phyloP scores from a whole-genome alignment of 1,139 yeast genomes.

The Hyphopichia wangnamkhiaoensis region DNA sequence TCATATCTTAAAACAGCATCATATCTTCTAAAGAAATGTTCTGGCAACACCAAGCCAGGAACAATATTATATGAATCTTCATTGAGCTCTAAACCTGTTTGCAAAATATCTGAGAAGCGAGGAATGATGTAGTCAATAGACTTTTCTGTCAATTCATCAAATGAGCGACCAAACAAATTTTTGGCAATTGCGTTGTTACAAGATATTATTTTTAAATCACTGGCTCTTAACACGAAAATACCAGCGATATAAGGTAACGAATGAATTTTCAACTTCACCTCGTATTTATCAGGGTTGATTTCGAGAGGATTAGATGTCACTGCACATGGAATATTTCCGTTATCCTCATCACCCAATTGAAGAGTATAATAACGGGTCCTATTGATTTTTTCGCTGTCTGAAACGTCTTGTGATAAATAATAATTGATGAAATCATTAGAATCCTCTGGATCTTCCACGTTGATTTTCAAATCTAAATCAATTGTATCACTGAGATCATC shows the following conservation, averaged over 20 bases:
- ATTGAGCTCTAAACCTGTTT: conserved; percentile 45
- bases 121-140: conserved; percentile 66
- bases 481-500: conserved; percentile 34
- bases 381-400: conserved; percentile 53
- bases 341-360: conserved; percentile 32
- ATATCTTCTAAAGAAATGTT: conserved; percentile 78
- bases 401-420: conserved; percentile 22
- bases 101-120: conserved; percentile 55
- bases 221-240: conserved; percentile 65
- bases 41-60: conserved; percentile 71
- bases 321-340: conserved; percentile 66
- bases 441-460: conserved; percentile 19
- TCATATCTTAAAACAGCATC: conserved; percentile 29
- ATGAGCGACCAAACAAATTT: conserved; percentile 70
- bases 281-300: conserved; percentile 36
- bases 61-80: conserved; percentile 41
- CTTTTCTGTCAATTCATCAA: conserved; percentile 48
- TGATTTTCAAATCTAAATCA: conserved; percentile 21
- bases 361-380: conserved; percentile 63
- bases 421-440: conserved; percentile 12
- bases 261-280: conserved; percentile 61
- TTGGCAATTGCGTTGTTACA: conserved; percentile 80
- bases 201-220: conserved; percentile 50
- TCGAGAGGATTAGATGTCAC: conserved; percentile 62
- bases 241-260: conserved; percentile 89